These are phyloP conservation scores for Scortechinia acanthostroma DNA, from an alignment of 2,329 filamentous ascomycete genomes.

Conservation along the genomic window DNA sequence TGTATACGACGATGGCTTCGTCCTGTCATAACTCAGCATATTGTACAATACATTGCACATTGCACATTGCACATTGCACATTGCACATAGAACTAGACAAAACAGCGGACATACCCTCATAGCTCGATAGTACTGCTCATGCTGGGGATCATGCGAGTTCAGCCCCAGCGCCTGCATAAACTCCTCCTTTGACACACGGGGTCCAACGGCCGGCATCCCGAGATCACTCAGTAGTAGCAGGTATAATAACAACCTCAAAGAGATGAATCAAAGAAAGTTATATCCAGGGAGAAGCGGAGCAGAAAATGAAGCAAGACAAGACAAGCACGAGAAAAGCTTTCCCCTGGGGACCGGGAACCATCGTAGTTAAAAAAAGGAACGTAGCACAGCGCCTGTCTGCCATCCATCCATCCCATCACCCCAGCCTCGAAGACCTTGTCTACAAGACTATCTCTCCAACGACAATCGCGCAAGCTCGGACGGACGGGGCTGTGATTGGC, in stretches of 20 bases:
- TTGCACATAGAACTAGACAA: constrained; percentile 1
- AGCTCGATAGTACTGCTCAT: constrained; percentile 31
- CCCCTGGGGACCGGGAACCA: too few species aligned
- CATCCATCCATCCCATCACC: too few species aligned
- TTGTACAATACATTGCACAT: too few species aligned
- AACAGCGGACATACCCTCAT: constrained; percentile 25
- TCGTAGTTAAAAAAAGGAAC: too few species aligned
- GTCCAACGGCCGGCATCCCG: constrained; percentile 16
- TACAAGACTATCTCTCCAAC: too few species aligned
- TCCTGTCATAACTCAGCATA: constrained; percentile 17
- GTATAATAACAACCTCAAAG: background rate
- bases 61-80: constrained; percentile 1
- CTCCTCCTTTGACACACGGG: constrained; percentile 32
- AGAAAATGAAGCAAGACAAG: too few species aligned
- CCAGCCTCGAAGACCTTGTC: too few species aligned
- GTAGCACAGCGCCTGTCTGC: too few species aligned
- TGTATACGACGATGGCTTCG: constrained; percentile 31
- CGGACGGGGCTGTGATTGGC: too few species aligned
- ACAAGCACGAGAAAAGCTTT: too few species aligned
- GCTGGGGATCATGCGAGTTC: constrained; percentile 25
- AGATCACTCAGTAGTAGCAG: background rate
- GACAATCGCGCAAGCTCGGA: too few species aligned
- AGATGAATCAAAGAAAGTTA: background rate
- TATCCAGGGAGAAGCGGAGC: background rate
- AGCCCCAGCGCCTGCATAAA: constrained; percentile 32